Percentiles rank a stretch among this genome's conserved stretches.
phyloP scores from a whole-genome alignment of 805 yeast species.

The Barnettozyma botsteinii region DNA sequence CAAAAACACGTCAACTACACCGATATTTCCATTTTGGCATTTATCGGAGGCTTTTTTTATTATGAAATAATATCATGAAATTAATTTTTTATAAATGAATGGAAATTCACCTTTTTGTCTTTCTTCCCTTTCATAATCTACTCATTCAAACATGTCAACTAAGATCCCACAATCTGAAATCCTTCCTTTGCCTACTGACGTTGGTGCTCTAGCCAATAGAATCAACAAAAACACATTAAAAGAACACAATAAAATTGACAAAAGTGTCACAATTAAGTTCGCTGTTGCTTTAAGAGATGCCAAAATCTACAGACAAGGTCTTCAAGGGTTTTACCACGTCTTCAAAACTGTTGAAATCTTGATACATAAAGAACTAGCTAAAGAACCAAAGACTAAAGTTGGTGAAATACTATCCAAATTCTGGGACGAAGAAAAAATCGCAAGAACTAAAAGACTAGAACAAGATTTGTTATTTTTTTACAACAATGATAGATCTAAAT shows the following conservation, averaged over 20 bases:
- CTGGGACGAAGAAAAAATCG: constrained; percentile 61
- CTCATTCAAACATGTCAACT: neutral
- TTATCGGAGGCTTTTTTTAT: constrained; percentile 5
- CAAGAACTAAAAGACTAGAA: constrained; percentile 51
- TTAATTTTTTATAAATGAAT: neutral
- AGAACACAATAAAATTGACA: constrained; percentile 64
- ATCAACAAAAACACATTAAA: constrained; percentile 64
- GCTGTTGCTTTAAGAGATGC: constrained; percentile 73
- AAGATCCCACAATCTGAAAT: constrained; percentile 40
- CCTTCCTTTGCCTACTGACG: constrained; percentile 71
- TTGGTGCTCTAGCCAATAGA: constrained; percentile 80
- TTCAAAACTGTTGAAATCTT: constrained; percentile 58
- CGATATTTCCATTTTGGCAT: constrained; percentile 4
- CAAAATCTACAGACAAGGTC: constrained; percentile 73
- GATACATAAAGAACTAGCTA: constrained; percentile 40
- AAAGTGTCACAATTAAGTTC: constrained; percentile 60
- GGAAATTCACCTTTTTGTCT: neutral
- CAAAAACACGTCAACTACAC: neutral
- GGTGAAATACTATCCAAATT: constrained; percentile 46
- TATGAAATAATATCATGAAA: neutral
- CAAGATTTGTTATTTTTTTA: constrained; percentile 67
- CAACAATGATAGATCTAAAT: constrained; percentile 48
- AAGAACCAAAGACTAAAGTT: constrained; percentile 21
- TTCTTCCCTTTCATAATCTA: neutral
- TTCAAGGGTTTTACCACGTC: constrained; percentile 66